Conservation (phyloP, 1,139 yeast species). For the Maudiozyma humilis region DNA sequence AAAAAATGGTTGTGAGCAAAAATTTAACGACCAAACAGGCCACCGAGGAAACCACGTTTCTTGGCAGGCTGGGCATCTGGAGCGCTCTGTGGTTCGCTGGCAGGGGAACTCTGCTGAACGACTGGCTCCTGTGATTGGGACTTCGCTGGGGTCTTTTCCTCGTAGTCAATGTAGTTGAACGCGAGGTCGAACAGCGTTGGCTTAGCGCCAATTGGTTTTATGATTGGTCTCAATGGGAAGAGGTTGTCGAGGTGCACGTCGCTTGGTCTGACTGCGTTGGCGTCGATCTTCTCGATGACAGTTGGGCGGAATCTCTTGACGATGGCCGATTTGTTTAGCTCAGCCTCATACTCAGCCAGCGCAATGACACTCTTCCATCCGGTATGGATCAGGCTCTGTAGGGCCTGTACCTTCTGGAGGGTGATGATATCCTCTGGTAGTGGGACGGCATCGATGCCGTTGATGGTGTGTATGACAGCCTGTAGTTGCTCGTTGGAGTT, state of each 20-base stretch:
- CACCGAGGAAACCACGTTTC: conserved; percentile 45
- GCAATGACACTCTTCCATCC: conserved; percentile 25
- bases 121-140: not conserved
- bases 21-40: conserved; percentile 37
- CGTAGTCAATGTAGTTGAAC: conserved; percentile 64
- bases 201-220: conserved; percentile 60
- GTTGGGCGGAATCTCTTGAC: conserved; percentile 17
- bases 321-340: conserved; percentile 6
- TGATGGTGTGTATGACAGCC: conserved; percentile 9
- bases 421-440: conserved; percentile 21
- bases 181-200: conserved; percentile 90
- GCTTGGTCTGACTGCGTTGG: conserved; percentile 33
- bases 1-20: too few relatives aligned
- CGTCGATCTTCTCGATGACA: conserved; percentile 45
- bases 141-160: conserved; percentile 6
- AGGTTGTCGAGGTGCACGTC: conserved; percentile 37
- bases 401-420: conserved; percentile 11
- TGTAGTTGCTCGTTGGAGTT: conserved; percentile 19
- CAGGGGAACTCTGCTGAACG: too few relatives aligned
- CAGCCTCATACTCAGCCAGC: conserved; percentile 28
- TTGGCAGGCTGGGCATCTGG: conserved; percentile 20
- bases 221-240: conserved; percentile 40
- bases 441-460: conserved; percentile 10
- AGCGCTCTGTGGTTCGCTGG: too few relatives aligned
- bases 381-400: conserved; percentile 15